Evolutionary conservation across 2,329 filamentous ascomycete genomes (phyloP).

Genomic region (Cladosporium halotolerans): DNA sequence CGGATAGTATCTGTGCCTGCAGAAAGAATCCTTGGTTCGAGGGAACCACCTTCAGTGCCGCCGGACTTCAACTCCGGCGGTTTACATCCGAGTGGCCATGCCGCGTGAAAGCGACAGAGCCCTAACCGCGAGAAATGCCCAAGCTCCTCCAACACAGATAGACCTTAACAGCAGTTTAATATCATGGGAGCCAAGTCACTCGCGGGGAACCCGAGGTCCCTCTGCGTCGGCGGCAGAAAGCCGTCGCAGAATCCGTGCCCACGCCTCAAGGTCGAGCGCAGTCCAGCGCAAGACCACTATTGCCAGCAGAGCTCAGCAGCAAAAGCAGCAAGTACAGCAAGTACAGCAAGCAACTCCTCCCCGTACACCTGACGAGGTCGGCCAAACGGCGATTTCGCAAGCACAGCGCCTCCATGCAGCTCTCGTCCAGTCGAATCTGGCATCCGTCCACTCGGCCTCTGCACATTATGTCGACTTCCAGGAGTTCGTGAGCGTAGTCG

Average conservation of each 20-base stretch:
- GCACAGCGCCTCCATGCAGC: slow-evolving; percentile 1
- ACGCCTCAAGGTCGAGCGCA: slow-evolving; percentile 5
- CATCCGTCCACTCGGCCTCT: not conserved
- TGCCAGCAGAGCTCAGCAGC: not conserved
- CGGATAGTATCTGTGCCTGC: too few species aligned
- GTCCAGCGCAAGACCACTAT: slow-evolving; percentile 7
- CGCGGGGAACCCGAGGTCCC: not conserved
- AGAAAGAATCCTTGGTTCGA: too few species aligned
- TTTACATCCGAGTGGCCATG: too few species aligned
- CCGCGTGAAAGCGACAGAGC: too few species aligned
- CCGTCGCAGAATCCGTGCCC: slow-evolving; percentile 4
- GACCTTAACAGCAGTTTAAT: slow-evolving; percentile 2
- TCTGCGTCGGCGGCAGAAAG: not conserved
- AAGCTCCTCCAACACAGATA: not conserved
- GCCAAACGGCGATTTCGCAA: not conserved
- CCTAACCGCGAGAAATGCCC: too few species aligned
- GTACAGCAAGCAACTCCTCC: not conserved
- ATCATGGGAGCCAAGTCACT: slow-evolving; percentile 3
- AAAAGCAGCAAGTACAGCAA: not conserved
- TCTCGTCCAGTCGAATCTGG: not conserved
- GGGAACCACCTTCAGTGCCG: too few species aligned
- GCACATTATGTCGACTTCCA: slow-evolving; percentile 2
- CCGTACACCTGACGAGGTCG: not conserved
- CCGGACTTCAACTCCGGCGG: too few species aligned
- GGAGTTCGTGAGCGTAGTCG: slow-evolving; percentile 3